Base-by-base conservation (phyloP, 2,329 filamentous ascomycete species). In the Cladosporium cucumerinum region DNA sequence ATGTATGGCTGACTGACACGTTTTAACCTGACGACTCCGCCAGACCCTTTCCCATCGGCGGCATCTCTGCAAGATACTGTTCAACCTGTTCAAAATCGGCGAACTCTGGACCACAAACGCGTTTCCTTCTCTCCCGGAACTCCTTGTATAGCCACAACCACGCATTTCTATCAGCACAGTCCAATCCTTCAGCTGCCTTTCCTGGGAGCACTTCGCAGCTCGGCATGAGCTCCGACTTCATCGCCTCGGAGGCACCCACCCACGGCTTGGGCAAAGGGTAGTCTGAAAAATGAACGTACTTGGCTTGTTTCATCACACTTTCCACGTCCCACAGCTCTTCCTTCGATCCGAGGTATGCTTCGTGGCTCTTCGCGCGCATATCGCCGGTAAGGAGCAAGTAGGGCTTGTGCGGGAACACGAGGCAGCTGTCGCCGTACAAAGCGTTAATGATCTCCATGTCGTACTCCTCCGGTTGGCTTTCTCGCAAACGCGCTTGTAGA, bases 251-350 rank as follows among this genome's bases (percentile, higher is more conserved):
- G 6, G 25, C 78, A 76, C 81, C 76, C 52, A 84, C 75, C 85
- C 85, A 87, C 1, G 86, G 86, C 69, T 91, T 91, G 0, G 88
- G 87, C 12, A 90, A 70, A 0, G 89, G 89, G 85, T 86, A 89
- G 71, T 91, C 89, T 16, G 86, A 89, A 72, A 91, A 91, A 73
- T 91, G 88, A 1, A 91, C 78, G 8, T 89, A 80, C 69, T 89
- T 90, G 10, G 86, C 85, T 71, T 90, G 86, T 12, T 81, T 80
- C 65, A 85, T 79, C 0, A 82, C 80, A 28, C 74, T 77, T 26
- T 86, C 77, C 0, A 87, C 81, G 70, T 90, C 85, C 87, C 88
- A 91, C 5, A 4, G 21, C 36, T 46, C 54, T 12, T 32, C 54
- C 5, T 46, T 39, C 8, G 48, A 52, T 1, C 85, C 84, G 2